Evolutionary conservation across 2,329 filamentous ascomycete species (phyloP).

Genomic region (Colletotrichum noveboracense): DNA sequence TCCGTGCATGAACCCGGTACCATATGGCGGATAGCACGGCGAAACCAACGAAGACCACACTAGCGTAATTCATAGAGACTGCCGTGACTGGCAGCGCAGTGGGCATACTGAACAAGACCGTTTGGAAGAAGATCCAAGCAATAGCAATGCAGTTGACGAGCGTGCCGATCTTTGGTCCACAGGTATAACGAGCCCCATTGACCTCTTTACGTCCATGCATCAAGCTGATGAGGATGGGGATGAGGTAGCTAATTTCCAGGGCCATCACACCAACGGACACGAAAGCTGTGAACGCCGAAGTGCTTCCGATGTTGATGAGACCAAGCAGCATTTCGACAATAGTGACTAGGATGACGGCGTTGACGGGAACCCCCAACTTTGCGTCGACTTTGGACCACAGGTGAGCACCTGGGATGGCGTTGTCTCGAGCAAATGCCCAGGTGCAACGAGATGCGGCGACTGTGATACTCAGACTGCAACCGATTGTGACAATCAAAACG

Average conservation of each 20-base stretch:
- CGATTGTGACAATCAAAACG: constrained; percentile 67
- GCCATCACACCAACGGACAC: constrained; percentile 73
- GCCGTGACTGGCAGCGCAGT: constrained; percentile 63
- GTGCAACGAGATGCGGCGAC: constrained; percentile 70
- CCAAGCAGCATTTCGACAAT: constrained; percentile 66
- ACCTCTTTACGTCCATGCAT: constrained; percentile 65
- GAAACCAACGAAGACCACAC: constrained; percentile 73
- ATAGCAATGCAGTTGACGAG: constrained; percentile 67
- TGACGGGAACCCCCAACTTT: constrained; percentile 68
- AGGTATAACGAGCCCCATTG: constrained; percentile 59
- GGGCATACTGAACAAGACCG: constrained; percentile 78
- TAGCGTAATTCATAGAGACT: constrained; percentile 73
- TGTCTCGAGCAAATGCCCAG: constrained; percentile 74
- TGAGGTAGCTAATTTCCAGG: constrained; percentile 70
- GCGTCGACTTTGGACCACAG: constrained; percentile 66
- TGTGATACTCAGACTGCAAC: constrained; percentile 73
- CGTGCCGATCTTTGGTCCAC: constrained; percentile 61
- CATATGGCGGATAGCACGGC: constrained; percentile 64
- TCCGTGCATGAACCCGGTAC: constrained; percentile 49
- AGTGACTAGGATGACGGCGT: constrained; percentile 76
- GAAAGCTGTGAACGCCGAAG: constrained; percentile 73
- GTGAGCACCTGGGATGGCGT: constrained; percentile 67
- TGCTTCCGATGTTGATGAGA: constrained; percentile 71
- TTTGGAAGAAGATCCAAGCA: constrained; percentile 69
- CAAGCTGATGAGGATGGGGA: constrained; percentile 69